A percentile compares a stretch with the other conserved stretches of the same genome.
These are phyloP conservation scores for Neofusicoccum cordaticola DNA, from an alignment of 2,329 filamentous ascomycete species.

Conservation along the genomic window DNA sequence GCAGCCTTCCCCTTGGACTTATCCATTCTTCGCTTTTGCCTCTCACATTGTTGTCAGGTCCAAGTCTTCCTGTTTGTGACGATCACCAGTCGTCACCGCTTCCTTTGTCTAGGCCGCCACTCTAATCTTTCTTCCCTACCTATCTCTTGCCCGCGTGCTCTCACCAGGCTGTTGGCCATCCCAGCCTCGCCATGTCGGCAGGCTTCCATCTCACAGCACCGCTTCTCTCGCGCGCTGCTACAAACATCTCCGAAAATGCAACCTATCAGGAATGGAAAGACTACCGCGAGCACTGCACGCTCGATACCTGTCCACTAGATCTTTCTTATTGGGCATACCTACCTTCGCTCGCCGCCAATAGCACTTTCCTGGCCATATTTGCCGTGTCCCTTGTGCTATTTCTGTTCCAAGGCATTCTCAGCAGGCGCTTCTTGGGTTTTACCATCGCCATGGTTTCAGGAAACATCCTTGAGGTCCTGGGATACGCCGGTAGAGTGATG, in stretches of 20 bases:
- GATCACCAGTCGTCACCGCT: neutral
- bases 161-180: neutral
- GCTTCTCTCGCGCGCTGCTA: slow-evolving; percentile 3
- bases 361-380: slow-evolving; percentile 44
- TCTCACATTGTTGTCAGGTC: neutral
- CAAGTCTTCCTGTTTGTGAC: neutral
- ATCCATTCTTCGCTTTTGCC: neutral
- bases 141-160: neutral
- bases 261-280: slow-evolving; percentile 22
- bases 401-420: slow-evolving; percentile 35
- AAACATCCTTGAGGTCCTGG: slow-evolving; percentile 57
- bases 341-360: slow-evolving; percentile 42
- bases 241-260: neutral
- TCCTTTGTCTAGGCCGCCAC: neutral
- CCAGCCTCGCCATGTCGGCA: slow-evolving; percentile 5
- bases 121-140: neutral
- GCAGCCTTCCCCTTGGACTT: neutral
- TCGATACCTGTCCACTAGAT: slow-evolving; percentile 38
- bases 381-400: slow-evolving; percentile 40
- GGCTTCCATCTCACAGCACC: neutral
- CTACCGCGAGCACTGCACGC: slow-evolving; percentile 33
- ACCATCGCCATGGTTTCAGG: slow-evolving; percentile 54
- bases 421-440: slow-evolving; percentile 42
- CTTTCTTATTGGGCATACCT: slow-evolving; percentile 44
- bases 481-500: slow-evolving; percentile 61